These are phyloP conservation scores for Daldinia concentrica DNA, from an alignment of 495 filamentous ascomycete species.

Conservation along the genomic window DNA sequence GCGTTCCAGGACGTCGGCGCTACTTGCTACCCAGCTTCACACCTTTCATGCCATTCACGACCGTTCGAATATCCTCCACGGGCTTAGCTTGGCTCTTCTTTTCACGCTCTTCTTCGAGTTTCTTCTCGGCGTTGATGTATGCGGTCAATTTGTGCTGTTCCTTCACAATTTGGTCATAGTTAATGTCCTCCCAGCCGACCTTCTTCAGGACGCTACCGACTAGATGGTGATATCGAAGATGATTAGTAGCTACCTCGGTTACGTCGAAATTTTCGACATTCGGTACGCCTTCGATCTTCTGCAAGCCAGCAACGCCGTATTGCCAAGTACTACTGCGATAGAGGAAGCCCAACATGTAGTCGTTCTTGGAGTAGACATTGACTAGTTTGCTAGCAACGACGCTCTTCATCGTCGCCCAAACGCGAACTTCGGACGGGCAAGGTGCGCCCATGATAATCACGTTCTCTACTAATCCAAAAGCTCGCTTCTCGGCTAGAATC, in stretches of 20 bases:
- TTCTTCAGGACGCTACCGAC: constrained; percentile 63
- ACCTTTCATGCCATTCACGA: constrained; percentile 5
- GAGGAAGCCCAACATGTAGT: constrained; percentile 69
- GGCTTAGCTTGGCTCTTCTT: not conserved
- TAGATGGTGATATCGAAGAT: constrained; percentile 64
- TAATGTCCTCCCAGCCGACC: constrained; percentile 66
- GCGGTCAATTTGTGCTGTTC: constrained; percentile 48
- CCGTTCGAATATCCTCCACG: not conserved
- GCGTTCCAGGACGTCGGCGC: not conserved
- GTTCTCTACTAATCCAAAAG: constrained; percentile 87
- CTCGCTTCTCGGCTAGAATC: constrained; percentile 75
- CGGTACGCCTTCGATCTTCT: constrained; percentile 61
- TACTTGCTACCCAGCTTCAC: constrained; percentile 16
- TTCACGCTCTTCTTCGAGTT: constrained; percentile 42
- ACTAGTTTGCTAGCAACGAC: constrained; percentile 65
- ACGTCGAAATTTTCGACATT: constrained; percentile 68
- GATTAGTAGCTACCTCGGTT: constrained; percentile 62
- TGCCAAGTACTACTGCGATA: constrained; percentile 63
- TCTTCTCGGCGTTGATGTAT: constrained; percentile 34
- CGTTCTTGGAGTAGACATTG: constrained; percentile 68
- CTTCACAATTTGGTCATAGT: constrained; percentile 53
- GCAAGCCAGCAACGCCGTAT: constrained; percentile 66
- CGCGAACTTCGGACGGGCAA: constrained; percentile 65
- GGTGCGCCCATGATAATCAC: constrained; percentile 86
- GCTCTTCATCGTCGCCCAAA: constrained; percentile 64